These are phyloP conservation scores for Colletotrichum tamarilloi DNA, from an alignment of 2,329 filamentous ascomycete species.

Conservation along the genomic window DNA sequence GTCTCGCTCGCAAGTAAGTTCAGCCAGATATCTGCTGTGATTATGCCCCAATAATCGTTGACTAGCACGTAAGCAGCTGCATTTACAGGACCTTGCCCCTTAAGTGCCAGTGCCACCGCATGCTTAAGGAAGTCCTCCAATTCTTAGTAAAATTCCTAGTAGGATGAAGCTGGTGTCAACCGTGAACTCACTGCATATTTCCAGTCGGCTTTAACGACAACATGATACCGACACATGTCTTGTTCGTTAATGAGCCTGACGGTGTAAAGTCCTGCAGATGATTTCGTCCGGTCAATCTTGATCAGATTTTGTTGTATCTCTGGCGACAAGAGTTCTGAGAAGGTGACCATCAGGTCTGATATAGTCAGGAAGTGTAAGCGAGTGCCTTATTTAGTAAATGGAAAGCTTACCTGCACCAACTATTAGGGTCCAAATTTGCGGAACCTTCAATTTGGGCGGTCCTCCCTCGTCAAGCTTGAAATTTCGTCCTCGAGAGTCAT, in stretches of 20 bases:
- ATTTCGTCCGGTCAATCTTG: background rate
- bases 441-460: background rate
- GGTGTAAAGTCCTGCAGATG: background rate
- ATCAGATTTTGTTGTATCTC: background rate
- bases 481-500: background rate
- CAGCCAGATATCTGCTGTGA: constrained; percentile 11
- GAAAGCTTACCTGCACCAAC: constrained; percentile 1
- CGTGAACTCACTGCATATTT: constrained; percentile 8
- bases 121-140: constrained; percentile 9
- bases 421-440: constrained; percentile 1
- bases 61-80: background rate
- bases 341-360: constrained; percentile 11
- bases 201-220: constrained; percentile 3
- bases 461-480: background rate
- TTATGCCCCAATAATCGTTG: background rate
- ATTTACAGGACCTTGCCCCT: background rate
- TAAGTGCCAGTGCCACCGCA: background rate
- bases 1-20: background rate
- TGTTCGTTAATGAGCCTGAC: constrained; percentile 15
- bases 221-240: constrained; percentile 13
- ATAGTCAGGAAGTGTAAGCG: background rate
- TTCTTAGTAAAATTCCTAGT: background rate
- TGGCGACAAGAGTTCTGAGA: background rate
- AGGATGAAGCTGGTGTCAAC: background rate
- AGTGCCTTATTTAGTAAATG: no score